Evolutionary conservation across 2,329 filamentous ascomycete genomes (phyloP).

Genomic region (Rugonectria rugulosa): DNA sequence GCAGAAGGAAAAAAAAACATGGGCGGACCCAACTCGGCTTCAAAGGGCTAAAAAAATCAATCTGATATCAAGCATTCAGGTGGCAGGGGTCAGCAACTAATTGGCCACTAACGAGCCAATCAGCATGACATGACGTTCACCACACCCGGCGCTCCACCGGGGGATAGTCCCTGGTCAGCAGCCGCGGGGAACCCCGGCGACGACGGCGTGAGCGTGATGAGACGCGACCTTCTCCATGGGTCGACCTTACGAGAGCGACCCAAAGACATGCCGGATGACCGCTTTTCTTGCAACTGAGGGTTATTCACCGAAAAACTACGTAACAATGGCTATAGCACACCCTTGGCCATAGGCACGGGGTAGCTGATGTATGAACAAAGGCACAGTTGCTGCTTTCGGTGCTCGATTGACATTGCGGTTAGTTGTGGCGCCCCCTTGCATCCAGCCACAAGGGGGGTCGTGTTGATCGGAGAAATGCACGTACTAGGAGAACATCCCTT

Average conservation of each 20-base stretch:
- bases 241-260: constrained; percentile 12
- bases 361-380: not conserved
- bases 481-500: constrained; percentile 12
- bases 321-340: not conserved
- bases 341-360: not conserved
- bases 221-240: constrained; percentile 13
- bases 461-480: not conserved
- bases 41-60: constrained; percentile 36
- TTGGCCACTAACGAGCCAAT: constrained; percentile 43
- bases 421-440: constrained; percentile 15
- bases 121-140: constrained; percentile 45
- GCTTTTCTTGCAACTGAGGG: constrained; percentile 5
- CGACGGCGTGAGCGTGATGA: constrained; percentile 21
- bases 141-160: constrained; percentile 32
- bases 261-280: constrained; percentile 3
- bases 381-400: constrained; percentile 1
- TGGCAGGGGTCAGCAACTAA: constrained; percentile 42
- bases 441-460: constrained; percentile 5
- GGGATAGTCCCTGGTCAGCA: constrained; percentile 33
- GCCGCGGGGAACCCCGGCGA: constrained; percentile 38
- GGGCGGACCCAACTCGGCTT: constrained; percentile 27
- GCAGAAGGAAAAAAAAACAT: constrained; percentile 13
- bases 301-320: not conserved
- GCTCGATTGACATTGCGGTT: not conserved
- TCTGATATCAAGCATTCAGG: constrained; percentile 46